Evolutionary conservation across 257 asterid genomes (phyloP), one percentile per base, ranked within the genome.

Genomic region (Nicotiana obtusifolia): DNA sequence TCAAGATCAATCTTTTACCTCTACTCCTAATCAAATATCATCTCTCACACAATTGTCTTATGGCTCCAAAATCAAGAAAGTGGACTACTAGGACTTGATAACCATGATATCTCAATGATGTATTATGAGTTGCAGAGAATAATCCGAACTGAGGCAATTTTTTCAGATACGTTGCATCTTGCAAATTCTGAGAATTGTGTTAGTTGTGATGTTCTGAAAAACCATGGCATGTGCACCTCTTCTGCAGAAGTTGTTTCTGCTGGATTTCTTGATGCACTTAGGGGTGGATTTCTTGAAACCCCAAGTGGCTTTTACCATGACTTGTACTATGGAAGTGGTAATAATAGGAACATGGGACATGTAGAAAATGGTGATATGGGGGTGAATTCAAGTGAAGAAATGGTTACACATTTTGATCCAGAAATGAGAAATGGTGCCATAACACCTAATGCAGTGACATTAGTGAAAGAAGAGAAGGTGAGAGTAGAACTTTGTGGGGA

Each of bases 51-150:
- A 62, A 76, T 17, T 77, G 13, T 33, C 91, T 0, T 91, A 89
- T 75, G 91, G 85, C 92, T 93, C 31, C 98, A 90, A 22, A 92
- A 90, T 44, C 98, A 93, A 53, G 56, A 81, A 44, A 73, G 57
- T 91, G 77, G 81, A 79, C 80, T 76, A 79, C 1, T 69, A 80
- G 3, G 28, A 26, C 28, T 26, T 26, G 28, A 26, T 1, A 26
- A 26, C 28, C 28, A 26, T 26, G 28, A 26, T 26, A 26, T 26
- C 28, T 26, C 28, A 26, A 26, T 26, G 28, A 26, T 64, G 9
- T 19, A 15, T 89, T 2, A 84, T 81, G 35, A 81, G 90, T 88
- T 91, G 87, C 0, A 84, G 82, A 66, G 8, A 66, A 66, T 26
- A 8, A 5, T 66, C 31, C 75, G 15, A 66, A 31, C 75, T 3